Evolutionary conservation across 352 stramenopile species (phyloP), one percentile per base, ranked within the genome.

Genomic region (Phytophthora capsici): DNA sequence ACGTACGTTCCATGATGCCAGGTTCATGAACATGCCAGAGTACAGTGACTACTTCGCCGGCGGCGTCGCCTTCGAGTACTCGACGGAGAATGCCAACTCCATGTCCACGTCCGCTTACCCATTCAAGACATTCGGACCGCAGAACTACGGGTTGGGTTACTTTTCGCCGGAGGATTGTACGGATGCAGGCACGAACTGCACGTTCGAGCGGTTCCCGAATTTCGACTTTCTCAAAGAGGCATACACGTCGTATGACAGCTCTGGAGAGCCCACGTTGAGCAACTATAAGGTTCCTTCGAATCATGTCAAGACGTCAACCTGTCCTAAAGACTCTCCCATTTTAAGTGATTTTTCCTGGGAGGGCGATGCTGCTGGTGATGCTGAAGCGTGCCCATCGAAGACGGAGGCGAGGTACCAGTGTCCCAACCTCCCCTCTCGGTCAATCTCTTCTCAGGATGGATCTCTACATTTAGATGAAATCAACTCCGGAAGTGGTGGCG

Each of bases 121-220:
- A 41, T 95, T 93, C 70, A 84, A 52, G 26, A 74, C 63, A 28
- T 89, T 77, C 41, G 84, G 82, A 0, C 68, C 75, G 8, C 72
- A 90, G 57, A 92, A 94, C 57, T 94, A 94, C 57, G 86, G 86
- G 1, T 60, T 95, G 38, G 88, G 86, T 8, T 95, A 91, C 67
- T 82, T 93, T 13, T 59, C 63, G 16, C 86, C 85, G 1, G 71
- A 82, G 32, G 71, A 86, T 44, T 96, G 88, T 57, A 77, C 90
- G 32, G 70, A 78, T 13, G 43, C 38, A 37, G 66, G 69, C 8
- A 62, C 58, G 8, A 45, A 70, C 17, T 95, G 88, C 70, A 46
- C 57, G 10, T 96, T 75, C 36, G 50, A 78, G 40, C 75, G 63
- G 16, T 86, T 90, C 56, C 88, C 88, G 13, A 89, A 90, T 54